Evolutionary conservation across 2,329 filamentous ascomycete species (phyloP).

Genomic region (Massarina eburnea): DNA sequence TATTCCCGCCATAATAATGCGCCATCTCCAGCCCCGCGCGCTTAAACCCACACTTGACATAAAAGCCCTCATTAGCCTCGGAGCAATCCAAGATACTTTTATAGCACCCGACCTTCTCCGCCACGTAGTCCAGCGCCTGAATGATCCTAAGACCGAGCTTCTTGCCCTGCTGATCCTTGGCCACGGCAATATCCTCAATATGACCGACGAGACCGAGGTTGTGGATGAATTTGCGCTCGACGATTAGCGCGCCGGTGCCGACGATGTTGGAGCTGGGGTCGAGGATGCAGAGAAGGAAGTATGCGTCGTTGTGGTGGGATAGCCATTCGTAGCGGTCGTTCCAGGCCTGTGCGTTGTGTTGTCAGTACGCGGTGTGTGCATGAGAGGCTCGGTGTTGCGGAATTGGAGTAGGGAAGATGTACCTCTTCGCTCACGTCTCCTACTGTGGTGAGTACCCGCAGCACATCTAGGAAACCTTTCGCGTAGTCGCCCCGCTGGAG

Average conservation of each 20-base stretch:
- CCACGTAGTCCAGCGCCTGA: slow-evolving; percentile 87
- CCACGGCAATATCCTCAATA: slow-evolving; percentile 96
- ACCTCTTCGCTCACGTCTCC: slow-evolving; percentile 77
- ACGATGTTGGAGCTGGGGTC: slow-evolving; percentile 73
- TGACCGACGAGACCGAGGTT: slow-evolving; percentile 83
- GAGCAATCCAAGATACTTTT: slow-evolving; percentile 97
- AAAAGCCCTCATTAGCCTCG: slow-evolving; percentile 95
- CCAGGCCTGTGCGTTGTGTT: slow-evolving; percentile 53
- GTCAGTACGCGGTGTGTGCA: not conserved
- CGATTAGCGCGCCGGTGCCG: slow-evolving; percentile 85
- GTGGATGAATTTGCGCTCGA: slow-evolving; percentile 93
- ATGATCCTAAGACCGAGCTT: slow-evolving; percentile 92
- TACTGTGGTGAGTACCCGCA: slow-evolving; percentile 89
- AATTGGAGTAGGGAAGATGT: slow-evolving; percentile 3
- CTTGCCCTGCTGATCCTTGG: slow-evolving; percentile 95
- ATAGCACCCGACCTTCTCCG: slow-evolving; percentile 88
- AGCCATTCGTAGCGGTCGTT: slow-evolving; percentile 82
- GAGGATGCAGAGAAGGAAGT: slow-evolving; percentile 85
- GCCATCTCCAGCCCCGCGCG: slow-evolving; percentile 94
- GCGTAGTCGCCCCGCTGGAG: slow-evolving; percentile 77
- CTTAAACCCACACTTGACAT: slow-evolving; percentile 95
- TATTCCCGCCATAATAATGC: slow-evolving; percentile 69
- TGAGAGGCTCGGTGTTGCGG: too few relatives aligned
- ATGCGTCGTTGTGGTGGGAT: slow-evolving; percentile 69
- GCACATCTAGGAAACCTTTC: slow-evolving; percentile 83